These are phyloP conservation scores for Sphenostylis stenocarpa DNA, from an alignment of 306 rosid genomes.

Conservation along the genomic window DNA sequence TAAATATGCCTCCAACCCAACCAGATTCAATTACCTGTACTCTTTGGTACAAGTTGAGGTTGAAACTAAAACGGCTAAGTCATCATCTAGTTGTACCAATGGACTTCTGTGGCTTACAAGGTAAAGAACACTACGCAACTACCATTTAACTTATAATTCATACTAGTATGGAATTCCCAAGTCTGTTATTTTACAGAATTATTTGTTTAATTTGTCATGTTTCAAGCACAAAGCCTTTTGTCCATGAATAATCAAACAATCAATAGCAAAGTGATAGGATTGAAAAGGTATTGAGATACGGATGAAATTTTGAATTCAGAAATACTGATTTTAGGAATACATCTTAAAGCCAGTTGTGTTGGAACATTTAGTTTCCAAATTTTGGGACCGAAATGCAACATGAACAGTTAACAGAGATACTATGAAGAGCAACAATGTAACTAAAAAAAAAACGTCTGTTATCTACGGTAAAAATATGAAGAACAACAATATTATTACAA, in stretches of 20 bases:
- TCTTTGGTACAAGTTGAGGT: slow-evolving; percentile 79
- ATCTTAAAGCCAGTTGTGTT: too few relatives aligned
- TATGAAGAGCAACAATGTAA: neutral
- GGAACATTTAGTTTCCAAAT: neutral
- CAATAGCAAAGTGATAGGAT: neutral
- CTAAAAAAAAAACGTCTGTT: too few relatives aligned
- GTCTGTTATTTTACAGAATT: neutral
- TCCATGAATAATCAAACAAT: neutral
- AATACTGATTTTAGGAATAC: neutral
- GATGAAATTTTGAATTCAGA: neutral
- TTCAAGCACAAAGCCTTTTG: neutral
- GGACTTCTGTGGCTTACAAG: slow-evolving; percentile 99
- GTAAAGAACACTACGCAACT: slow-evolving; percentile 40
- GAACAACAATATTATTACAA: too few relatives aligned
- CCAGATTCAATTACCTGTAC: slow-evolving; percentile 64
- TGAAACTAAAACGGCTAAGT: slow-evolving; percentile 76
- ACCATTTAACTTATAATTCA: slow-evolving; percentile 5
- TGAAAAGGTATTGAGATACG: neutral
- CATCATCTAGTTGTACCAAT: slow-evolving; percentile 93
- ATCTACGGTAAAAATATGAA: too few relatives aligned
- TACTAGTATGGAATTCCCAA: slow-evolving; percentile 24
- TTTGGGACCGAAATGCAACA: slow-evolving; percentile 2
- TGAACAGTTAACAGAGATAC: neutral
- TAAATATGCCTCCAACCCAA: slow-evolving; percentile 59
- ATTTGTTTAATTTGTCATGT: neutral